A percentile compares a stretch with the other conserved stretches of the same genome.
phyloP scores from a whole-genome alignment of 192 early-diverging fungal genomes.

The Rhizophagus prolifer region DNA sequence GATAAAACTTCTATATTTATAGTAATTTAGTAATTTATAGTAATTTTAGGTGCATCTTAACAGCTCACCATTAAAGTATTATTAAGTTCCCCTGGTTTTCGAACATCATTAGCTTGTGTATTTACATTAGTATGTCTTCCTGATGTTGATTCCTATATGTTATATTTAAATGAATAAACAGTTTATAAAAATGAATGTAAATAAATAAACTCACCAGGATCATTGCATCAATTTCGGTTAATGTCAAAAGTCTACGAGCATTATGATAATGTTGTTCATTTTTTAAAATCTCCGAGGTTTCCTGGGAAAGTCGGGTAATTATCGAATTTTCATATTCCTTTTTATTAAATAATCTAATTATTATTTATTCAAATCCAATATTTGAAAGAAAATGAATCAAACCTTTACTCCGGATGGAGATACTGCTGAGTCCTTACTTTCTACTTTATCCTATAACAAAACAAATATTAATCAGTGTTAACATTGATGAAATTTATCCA shows the following conservation, averaged over 20 bases:
- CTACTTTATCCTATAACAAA: neutral
- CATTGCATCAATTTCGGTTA: neutral
- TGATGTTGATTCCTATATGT: neutral
- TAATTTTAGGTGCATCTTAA: neutral
- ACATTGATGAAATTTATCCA: neutral
- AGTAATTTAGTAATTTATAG: neutral
- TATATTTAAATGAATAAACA: neutral
- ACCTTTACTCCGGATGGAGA: neutral
- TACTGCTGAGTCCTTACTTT: neutral
- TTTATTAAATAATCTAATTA: too few relatives aligned
- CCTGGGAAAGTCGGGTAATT: neutral
- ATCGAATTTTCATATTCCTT: neutral
- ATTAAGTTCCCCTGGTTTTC: neutral
- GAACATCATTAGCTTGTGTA: neutral
- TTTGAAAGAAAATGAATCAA: neutral
- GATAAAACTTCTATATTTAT: neutral
- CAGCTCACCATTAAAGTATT: neutral
- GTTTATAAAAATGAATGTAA: neutral
- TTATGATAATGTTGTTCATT: too few relatives aligned
- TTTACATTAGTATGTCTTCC: neutral
- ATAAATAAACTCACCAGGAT: neutral
- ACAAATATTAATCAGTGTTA: neutral
- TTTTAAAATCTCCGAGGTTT: too few relatives aligned
- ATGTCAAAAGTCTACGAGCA: neutral
- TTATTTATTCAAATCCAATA: too few relatives aligned